Conservation (phyloP, 1,284 basidiomycete species). For the Entoloma clypeatum region DNA sequence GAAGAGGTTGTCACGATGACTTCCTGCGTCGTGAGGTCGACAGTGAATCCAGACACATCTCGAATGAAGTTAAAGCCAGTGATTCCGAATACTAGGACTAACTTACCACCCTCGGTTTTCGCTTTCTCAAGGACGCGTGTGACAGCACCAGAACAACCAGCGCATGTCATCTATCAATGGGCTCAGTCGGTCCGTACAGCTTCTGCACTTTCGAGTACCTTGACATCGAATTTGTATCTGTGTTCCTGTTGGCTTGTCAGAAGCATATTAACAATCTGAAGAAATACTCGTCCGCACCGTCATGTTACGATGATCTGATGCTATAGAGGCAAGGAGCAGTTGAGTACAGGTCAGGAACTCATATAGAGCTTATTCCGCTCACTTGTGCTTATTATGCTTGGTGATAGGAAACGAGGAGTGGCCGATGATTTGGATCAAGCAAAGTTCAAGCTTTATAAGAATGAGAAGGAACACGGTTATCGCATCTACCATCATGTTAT, state of each 20-base stretch:
- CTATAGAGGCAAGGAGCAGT: no score
- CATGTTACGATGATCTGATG: slow-evolving; percentile 13
- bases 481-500: no score
- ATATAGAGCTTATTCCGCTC: no score
- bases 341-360: no score
- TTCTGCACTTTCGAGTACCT: slow-evolving; percentile 30
- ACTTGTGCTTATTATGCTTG: no score
- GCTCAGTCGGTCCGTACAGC: background rate
- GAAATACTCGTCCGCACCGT: slow-evolving; percentile 6
- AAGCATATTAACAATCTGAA: slow-evolving; percentile 2
- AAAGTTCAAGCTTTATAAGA: background rate
- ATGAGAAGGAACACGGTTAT: no score
- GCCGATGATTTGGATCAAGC: background rate
- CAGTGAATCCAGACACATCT: slow-evolving; percentile 58
- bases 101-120: slow-evolving; percentile 58
- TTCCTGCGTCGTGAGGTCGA: slow-evolving; percentile 66
- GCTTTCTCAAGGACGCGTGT: slow-evolving; percentile 68
- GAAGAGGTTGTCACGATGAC: slow-evolving; percentile 66
- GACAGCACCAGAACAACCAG: slow-evolving; percentile 79
- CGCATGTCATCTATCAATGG: slow-evolving; percentile 70
- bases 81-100: background rate
- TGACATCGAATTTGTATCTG: slow-evolving; percentile 59
- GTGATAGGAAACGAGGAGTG: no score
- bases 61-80: slow-evolving; percentile 3
- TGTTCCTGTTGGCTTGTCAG: slow-evolving; percentile 31